A percentile compares a stretch with the other conserved stretches of the same genome.
Evolutionary conservation across 495 filamentous ascomycete genomes (phyloP).

Genomic region (Acidomyces sp.): DNA sequence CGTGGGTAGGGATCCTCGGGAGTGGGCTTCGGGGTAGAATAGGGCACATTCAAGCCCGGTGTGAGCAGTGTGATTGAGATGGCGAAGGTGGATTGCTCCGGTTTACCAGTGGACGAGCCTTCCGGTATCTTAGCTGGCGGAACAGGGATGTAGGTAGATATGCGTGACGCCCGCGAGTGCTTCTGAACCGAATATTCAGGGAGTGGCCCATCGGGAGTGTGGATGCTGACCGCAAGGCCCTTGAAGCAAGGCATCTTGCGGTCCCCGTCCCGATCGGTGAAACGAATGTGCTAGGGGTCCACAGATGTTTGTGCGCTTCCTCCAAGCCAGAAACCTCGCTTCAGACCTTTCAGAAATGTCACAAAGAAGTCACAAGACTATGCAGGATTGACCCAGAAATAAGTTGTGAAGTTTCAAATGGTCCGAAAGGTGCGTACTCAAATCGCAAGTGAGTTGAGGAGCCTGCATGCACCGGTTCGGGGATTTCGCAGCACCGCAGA

Average conservation of each 20-base stretch:
- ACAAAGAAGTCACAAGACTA: too few species aligned
- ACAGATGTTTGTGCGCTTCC: too few species aligned
- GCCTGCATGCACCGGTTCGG: too few species aligned
- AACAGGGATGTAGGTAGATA: conserved; percentile 93
- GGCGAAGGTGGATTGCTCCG: conserved; percentile 87
- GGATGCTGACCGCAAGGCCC: conserved; percentile 91
- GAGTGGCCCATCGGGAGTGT: conserved; percentile 76
- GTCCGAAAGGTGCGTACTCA: too few species aligned
- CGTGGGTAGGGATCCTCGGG: conserved; percentile 57
- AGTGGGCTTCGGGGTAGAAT: conserved; percentile 69
- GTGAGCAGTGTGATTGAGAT: conserved; percentile 93
- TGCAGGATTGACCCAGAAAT: too few species aligned
- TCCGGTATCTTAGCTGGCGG: conserved; percentile 67
- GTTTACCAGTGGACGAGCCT: conserved; percentile 51
- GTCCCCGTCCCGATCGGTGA: too few species aligned
- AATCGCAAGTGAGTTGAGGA: too few species aligned
- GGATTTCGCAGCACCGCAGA: too few species aligned
- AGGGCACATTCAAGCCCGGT: conserved; percentile 73
- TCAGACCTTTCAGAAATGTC: too few species aligned
- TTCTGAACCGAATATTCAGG: conserved; percentile 90
- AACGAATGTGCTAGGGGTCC: too few species aligned
- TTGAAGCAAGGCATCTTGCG: conserved; percentile 86
- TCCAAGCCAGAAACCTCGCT: too few species aligned
- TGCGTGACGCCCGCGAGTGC: conserved; percentile 76
- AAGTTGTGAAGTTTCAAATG: too few species aligned